A percentile compares a stretch with the other conserved stretches of the same genome.
phyloP scores from a whole-genome alignment of 345 rosid species.

The Pistacia vera region DNA sequence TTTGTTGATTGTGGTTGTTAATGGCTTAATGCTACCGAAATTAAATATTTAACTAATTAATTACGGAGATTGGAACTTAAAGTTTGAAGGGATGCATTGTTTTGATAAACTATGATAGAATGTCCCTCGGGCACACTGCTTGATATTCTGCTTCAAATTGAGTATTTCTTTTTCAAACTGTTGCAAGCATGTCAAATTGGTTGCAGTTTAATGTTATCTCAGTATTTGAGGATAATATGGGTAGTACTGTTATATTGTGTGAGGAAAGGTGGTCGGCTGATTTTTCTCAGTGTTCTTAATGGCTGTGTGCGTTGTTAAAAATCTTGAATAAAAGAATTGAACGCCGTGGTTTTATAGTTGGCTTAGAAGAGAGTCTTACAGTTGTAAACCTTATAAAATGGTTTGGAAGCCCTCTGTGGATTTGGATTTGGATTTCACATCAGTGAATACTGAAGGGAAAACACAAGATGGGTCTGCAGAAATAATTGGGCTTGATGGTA shows the following conservation, averaged over 20 bases:
- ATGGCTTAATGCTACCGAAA: neutral
- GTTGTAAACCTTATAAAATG: neutral
- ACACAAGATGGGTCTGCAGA: too few species aligned
- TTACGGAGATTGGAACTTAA: neutral
- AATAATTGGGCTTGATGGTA: too few species aligned
- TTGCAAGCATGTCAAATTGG: neutral
- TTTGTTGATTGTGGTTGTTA: neutral
- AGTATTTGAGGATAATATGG: neutral
- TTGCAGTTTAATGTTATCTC: neutral
- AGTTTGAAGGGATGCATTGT: neutral
- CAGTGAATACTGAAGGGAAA: neutral
- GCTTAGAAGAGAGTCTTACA: neutral
- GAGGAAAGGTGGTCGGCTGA: neutral
- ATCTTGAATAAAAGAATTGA: neutral
- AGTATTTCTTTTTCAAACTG: neutral
- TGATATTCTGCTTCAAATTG: neutral
- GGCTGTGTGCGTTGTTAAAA: neutral
- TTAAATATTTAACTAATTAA: neutral
- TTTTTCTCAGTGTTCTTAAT: neutral
- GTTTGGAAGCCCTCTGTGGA: neutral
- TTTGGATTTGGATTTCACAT: neutral
- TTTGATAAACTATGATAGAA: neutral
- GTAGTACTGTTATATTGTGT: neutral
- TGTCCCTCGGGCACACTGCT: neutral
- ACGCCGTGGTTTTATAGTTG: neutral